Evolutionary conservation across 2,329 filamentous ascomycete species (phyloP), one percentile per base, ranked within the genome.

Genomic region (Dothideomycetes sp.): DNA sequence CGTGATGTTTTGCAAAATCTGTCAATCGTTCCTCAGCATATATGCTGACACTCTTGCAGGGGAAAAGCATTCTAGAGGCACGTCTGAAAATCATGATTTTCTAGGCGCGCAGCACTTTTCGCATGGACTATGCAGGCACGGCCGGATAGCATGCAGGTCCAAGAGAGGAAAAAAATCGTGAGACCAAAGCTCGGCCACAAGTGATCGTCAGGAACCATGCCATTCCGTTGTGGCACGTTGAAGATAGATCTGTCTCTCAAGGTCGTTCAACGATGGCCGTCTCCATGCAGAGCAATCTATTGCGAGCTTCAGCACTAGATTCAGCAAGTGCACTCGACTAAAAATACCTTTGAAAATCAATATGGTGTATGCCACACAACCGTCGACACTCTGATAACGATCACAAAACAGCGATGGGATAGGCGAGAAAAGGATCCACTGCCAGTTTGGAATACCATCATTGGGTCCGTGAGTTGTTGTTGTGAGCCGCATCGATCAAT

Each of bases 141-240:
- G 20, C 10, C 5, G 6, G 13, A 11, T 13, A 19, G 25, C 16
- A 29, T 7, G 11, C 29, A 39, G 36, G 20, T 10, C 15, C 18
- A n/a, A n/a, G n/a, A n/a, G n/a, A n/a, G n/a, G n/a, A n/a, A n/a
- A n/a, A n/a, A n/a, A n/a, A n/a, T n/a, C n/a, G n/a, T n/a, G 11
- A 32, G 16, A 32, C 22, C 15, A 20, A 24, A 10, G 13, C 16
- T 32, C 29, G 22, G 27, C 28, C 32, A 20, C 11, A 8, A 39
- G 10, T 39, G 36, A 39, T 39, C 36, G 36, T 15, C 36, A 39
- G 28, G 36, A 18, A 39, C 36, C 36, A 32, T 32, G 28, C 29
- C 36, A 39, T n/a, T 22, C n/a, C 33, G 33, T 7, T 9, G 11
- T 28, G 5, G 2, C 17, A 19, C 33, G 35, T 38, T 20, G 27